Evolutionary conservation across 352 stramenopile genomes (phyloP).

Genomic region (Pythium brachiatum): DNA sequence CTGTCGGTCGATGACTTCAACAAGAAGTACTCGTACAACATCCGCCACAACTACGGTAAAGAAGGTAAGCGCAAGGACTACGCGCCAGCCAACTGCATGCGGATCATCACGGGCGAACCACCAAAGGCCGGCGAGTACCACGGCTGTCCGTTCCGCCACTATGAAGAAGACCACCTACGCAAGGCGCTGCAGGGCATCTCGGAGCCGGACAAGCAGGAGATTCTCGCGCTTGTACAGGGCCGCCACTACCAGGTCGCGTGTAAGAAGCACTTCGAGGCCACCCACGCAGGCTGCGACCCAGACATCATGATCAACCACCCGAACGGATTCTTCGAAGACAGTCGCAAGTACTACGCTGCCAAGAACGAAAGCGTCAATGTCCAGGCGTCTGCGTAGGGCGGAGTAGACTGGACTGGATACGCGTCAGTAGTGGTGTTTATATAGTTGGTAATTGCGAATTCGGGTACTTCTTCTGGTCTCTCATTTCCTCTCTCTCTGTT

Average conservation of each 20-base stretch:
- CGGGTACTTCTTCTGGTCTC: background rate
- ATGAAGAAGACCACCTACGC: slow-evolving; percentile 91
- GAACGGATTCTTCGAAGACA: slow-evolving; percentile 98
- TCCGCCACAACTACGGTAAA: slow-evolving; percentile 99
- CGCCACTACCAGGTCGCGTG: slow-evolving; percentile 98
- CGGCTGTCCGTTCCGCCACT: slow-evolving; percentile 98
- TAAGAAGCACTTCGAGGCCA: slow-evolving; percentile 96
- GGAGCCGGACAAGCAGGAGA: slow-evolving; percentile 90
- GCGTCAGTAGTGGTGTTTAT: slow-evolving; percentile 17
- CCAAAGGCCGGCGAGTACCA: slow-evolving; percentile 95
- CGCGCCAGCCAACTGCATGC: slow-evolving; percentile 94
- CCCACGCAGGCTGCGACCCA: slow-evolving; percentile 77
- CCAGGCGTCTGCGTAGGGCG: slow-evolving; percentile 23
- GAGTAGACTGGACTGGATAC: slow-evolving; percentile 2
- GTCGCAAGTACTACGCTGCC: slow-evolving; percentile 89
- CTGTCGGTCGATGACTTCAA: slow-evolving; percentile 97
- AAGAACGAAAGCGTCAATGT: slow-evolving; percentile 76
- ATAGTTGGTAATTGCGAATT: slow-evolving; percentile 16
- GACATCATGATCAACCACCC: slow-evolving; percentile 98
- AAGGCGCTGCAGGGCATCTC: slow-evolving; percentile 79
- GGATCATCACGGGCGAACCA: slow-evolving; percentile 96
- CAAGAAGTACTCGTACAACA: slow-evolving; percentile 99
- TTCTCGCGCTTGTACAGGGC: slow-evolving; percentile 88
- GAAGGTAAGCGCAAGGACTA: slow-evolving; percentile 98
- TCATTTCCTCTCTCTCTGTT: slow-evolving; percentile 1